These are phyloP conservation scores for Ogataea paraovalis DNA, from an alignment of 805 yeast species.

Conservation along the genomic window DNA sequence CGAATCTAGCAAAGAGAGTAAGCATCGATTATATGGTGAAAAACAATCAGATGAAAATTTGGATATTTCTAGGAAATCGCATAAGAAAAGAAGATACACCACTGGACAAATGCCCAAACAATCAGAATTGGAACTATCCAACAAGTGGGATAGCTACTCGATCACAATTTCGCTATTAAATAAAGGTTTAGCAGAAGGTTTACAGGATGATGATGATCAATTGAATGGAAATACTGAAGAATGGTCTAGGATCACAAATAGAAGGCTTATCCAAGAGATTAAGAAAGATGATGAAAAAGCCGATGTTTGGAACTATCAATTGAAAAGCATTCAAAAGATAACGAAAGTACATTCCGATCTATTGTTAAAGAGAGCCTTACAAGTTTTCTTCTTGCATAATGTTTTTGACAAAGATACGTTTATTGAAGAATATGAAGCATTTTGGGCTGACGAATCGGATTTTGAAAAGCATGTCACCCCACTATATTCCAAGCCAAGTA, in stretches of 20 bases:
- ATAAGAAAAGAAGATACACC: background rate
- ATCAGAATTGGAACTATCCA: slow-evolving; percentile 7
- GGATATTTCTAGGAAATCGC: background rate
- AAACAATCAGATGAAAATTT: background rate
- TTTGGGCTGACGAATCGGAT: slow-evolving; percentile 22
- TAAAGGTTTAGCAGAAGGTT: slow-evolving; percentile 23
- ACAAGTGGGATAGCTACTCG: slow-evolving; percentile 26
- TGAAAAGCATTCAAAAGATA: slow-evolving; percentile 14
- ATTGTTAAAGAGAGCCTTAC: slow-evolving; percentile 18
- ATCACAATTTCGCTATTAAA: slow-evolving; percentile 21
- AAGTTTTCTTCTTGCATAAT: slow-evolving; percentile 32
- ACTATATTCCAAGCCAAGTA: slow-evolving; percentile 21
- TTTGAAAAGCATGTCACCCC: slow-evolving; percentile 25
- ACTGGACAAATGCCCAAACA: background rate
- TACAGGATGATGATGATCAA: slow-evolving; percentile 20
- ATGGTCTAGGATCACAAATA: slow-evolving; percentile 21
- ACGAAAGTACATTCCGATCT: slow-evolving; percentile 20
- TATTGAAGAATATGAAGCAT: slow-evolving; percentile 55
- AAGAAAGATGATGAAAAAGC: slow-evolving; percentile 19
- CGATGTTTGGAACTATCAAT: slow-evolving; percentile 27
- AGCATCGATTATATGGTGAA: background rate
- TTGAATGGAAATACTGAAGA: slow-evolving; percentile 28
- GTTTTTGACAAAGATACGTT: slow-evolving; percentile 58
- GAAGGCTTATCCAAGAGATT: slow-evolving; percentile 6
- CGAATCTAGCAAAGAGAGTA: background rate